These are phyloP conservation scores for Pichia gijzeniarum DNA, from an alignment of 805 yeast genomes.

Conservation along the genomic window DNA sequence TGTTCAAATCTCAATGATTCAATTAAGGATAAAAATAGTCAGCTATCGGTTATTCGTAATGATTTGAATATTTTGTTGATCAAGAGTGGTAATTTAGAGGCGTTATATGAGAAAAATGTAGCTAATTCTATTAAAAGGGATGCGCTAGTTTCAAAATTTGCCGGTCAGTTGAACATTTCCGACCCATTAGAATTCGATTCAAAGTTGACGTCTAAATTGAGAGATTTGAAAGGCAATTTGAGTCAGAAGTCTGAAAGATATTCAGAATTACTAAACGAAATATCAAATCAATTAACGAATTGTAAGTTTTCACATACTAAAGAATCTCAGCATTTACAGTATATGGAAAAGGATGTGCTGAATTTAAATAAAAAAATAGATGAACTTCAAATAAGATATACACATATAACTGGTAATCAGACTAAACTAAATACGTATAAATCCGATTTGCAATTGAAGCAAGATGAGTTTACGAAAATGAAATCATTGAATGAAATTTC, in stretches of 20 bases:
- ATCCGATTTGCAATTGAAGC: slow-evolving; percentile 35
- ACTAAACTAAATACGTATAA: slow-evolving; percentile 42
- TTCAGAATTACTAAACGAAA: slow-evolving; percentile 13
- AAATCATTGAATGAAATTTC: slow-evolving; percentile 27
- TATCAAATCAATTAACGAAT: slow-evolving; percentile 14
- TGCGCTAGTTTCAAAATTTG: slow-evolving; percentile 10
- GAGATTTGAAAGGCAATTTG: slow-evolving; percentile 3
- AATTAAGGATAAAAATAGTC: slow-evolving; percentile 14
- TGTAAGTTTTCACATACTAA: slow-evolving; percentile 32
- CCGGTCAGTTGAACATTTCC: slow-evolving; percentile 3
- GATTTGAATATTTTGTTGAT: slow-evolving; percentile 35
- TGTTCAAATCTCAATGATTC: slow-evolving; percentile 13
- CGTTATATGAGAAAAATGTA: slow-evolving; percentile 22
- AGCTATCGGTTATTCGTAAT: slow-evolving; percentile 23
- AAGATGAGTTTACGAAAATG: slow-evolving; percentile 28
- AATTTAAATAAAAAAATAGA: slow-evolving; percentile 32
- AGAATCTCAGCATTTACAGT: slow-evolving; percentile 38
- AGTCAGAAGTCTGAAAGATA: slow-evolving; percentile 4
- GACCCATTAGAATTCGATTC: slow-evolving; percentile 9
- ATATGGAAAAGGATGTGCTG: slow-evolving; percentile 36
- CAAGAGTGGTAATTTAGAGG: slow-evolving; percentile 50
- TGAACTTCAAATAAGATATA: slow-evolving; percentile 34
- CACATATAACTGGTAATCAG: slow-evolving; percentile 35
- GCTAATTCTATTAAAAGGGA: slow-evolving; percentile 15
- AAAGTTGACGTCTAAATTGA: slow-evolving; percentile 13